A percentile compares a stretch with the other conserved stretches of the same genome.
phyloP scores from a whole-genome alignment of 371 early-diverging fungal species.

The Mucor sp. region DNA sequence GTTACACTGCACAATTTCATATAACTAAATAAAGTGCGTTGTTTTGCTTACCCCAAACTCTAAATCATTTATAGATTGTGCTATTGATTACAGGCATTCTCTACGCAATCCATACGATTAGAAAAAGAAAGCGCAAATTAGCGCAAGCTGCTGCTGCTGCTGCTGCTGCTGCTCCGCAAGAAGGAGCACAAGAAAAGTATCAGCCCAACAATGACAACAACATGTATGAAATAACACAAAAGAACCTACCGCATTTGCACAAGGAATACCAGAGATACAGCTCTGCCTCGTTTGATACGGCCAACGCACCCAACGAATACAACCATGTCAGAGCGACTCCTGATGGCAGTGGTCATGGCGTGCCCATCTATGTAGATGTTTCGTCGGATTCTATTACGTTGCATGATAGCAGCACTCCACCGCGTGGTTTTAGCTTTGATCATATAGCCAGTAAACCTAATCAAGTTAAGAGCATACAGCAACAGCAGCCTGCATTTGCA shows the following conservation, averaged over 20 bases:
- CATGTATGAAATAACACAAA: neutral
- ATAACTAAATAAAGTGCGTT: conserved; percentile 10
- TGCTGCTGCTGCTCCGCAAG: neutral
- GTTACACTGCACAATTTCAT: conserved; percentile 11
- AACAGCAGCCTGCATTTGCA: conserved; percentile 5
- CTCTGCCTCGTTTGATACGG: neutral
- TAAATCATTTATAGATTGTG: conserved; percentile 1
- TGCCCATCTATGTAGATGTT: neutral
- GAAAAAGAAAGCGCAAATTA: neutral
- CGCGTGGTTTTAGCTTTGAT: conserved; percentile 13
- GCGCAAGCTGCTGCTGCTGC: neutral
- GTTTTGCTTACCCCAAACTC: neutral
- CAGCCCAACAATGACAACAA: neutral
- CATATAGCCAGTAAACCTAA: conserved; percentile 3
- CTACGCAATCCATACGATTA: neutral
- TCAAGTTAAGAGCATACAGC: conserved; percentile 6
- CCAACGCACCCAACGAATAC: neutral
- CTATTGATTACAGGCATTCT: neutral
- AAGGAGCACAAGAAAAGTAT: neutral
- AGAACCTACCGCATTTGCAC: conserved; percentile 1
- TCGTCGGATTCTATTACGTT: conserved; percentile 9
- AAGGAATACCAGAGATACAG: conserved; percentile 8
- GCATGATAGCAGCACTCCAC: conserved; percentile 8
- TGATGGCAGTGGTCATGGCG: neutral
- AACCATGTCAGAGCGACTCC: neutral